Conservation (phyloP, 106 monocot species). For the Allium fistulosum region DNA sequence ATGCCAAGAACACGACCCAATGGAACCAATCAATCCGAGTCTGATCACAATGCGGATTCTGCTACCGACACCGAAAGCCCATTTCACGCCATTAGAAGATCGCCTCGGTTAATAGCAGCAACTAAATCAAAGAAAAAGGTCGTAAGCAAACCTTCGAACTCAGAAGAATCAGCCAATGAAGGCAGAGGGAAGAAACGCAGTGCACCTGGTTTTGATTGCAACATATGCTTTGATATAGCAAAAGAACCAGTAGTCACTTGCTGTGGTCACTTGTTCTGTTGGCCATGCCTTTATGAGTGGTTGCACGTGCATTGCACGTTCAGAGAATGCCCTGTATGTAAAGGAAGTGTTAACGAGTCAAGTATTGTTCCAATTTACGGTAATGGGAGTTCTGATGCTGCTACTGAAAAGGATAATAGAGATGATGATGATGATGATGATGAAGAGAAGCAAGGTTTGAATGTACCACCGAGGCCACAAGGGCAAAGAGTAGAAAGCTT, state of each 20-base stretch:
- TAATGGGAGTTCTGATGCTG: not conserved
- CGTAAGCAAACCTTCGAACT: not conserved
- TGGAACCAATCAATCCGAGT: no score
- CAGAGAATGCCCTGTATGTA: conserved; percentile 9
- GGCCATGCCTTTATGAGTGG: conserved; percentile 12
- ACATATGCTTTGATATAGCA: conserved; percentile 7
- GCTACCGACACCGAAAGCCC: no score
- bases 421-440: not conserved
- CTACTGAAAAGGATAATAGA: not conserved
- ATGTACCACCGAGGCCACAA: conserved; percentile 7
- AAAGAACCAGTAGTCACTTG: conserved; percentile 11
- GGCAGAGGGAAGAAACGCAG: not conserved
- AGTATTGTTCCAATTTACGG: conserved; percentile 7
- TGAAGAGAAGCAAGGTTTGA: not conserved
- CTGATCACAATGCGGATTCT: no score
- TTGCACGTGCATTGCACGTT: not conserved
- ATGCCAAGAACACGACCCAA: no score
- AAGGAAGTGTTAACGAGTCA: conserved; percentile 9
- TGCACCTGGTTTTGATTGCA: conserved; percentile 8
- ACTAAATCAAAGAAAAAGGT: conserved; percentile 3
- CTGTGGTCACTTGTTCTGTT: conserved; percentile 13
- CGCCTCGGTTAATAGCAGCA: no score
- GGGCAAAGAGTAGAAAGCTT: conserved; percentile 6
- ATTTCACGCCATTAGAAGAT: no score
- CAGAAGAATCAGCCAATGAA: not conserved